Base-by-base conservation (phyloP, 2,329 filamentous ascomycete genomes). In the Fusarium illudens region DNA sequence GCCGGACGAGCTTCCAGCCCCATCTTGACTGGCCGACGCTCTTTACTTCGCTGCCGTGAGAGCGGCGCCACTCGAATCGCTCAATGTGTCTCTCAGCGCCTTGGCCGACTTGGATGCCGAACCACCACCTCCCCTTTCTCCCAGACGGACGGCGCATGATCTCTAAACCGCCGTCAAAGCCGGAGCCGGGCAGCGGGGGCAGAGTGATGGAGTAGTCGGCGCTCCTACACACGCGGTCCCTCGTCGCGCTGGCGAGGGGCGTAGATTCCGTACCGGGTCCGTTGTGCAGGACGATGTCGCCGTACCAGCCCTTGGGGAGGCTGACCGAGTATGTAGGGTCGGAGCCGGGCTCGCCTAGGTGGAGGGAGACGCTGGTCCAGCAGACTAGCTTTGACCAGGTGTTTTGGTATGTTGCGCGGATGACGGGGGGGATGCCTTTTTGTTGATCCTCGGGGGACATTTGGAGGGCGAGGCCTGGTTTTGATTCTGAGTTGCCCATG, bases 1-100 rank as follows among this genome's bases (percentile, higher is more conserved):
- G 39, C 19, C 72, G 67, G 29, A 74, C 70, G 7, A 74, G 72
- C 34, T 74, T 73, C 70, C 67, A 74, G 11, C 72, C 67, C 29
- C 44, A 56, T 17, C 61, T 30, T 4, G 66, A 64, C 11, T 64
- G 66, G 1, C 70, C 70, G 11, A 71, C 19, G 13, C 66, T 71
- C 49, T 57, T 65, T 22, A 73, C 64, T 49, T 74, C 71, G 20
- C 52, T 54, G 1, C 70, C 71, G 4, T 49, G 58, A 3, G 71
- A 70, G 8, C 58, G 64, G 13, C 72, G 68, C 71, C 72, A 74
- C 42, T 74, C 71, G 20, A 74, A 74, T 9, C 55, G 50, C 15
- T 71, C 72, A 5, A 67, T 12, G 1, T 48, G 59, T 12, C 48
- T 37, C 4, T 55, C 51, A 3, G 59, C 12, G 13, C 65, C 70